Evolutionary conservation across 768 basidiomycete species (phyloP).

Genomic region (Clitopilus hobsonii): DNA sequence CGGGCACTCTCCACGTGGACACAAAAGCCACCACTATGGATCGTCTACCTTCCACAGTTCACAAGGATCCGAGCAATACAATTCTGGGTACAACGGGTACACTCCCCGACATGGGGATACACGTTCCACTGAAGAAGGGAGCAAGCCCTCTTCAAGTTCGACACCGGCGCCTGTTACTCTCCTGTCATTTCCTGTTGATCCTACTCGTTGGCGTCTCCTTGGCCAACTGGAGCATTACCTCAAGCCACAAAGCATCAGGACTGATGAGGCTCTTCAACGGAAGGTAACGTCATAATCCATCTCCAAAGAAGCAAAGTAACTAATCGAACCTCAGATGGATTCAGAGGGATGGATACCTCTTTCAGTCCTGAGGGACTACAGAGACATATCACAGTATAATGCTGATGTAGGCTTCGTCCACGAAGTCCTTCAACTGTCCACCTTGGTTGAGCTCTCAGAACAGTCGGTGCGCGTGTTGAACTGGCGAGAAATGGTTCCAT

Average conservation of each 20-base stretch:
- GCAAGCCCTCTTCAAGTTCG: no score
- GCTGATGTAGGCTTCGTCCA: constrained; percentile 52
- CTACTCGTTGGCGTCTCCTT: constrained; percentile 63
- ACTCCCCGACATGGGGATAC: no score
- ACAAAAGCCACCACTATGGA: constrained; percentile 6
- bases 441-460: constrained; percentile 62
- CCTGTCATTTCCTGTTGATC: constrained; percentile 57
- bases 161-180: constrained; percentile 43
- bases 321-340: constrained; percentile 66
- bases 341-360: constrained; percentile 84
- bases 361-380: constrained; percentile 79
- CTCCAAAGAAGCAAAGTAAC: constrained; percentile 2
- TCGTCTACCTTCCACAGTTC: no score
- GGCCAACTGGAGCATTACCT: constrained; percentile 91
- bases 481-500: constrained; percentile 38
- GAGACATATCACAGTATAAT: constrained; percentile 71
- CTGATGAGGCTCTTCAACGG: constrained; percentile 78
- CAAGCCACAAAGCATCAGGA: constrained; percentile 84
- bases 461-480: constrained; percentile 66
- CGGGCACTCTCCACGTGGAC: constrained; percentile 16
- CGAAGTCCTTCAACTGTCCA: constrained; percentile 66
- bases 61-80: no score
- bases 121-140: no score
- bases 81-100: neutral
- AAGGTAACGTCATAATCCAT: constrained; percentile 39